These are phyloP conservation scores for Cenchrus americanus DNA, from an alignment of 176 grass and related monocot genomes.

Conservation along the genomic window DNA sequence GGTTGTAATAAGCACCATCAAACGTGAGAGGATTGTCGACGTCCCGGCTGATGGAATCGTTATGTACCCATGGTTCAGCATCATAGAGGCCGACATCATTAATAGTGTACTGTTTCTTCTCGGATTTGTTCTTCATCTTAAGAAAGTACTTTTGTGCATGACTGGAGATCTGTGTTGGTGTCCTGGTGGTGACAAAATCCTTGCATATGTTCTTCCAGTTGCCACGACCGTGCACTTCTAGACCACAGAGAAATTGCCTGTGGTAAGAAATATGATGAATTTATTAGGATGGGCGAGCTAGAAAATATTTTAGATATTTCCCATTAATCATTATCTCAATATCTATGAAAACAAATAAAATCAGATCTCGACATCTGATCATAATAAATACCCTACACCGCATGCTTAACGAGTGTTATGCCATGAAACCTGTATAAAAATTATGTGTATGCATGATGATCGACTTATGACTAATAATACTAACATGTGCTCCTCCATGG, in stretches of 20 bases:
- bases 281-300: neutral
- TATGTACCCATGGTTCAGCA: neutral
- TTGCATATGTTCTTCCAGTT: slow-evolving; percentile 38
- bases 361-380: neutral
- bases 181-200: slow-evolving; percentile 27
- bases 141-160: slow-evolving; percentile 42
- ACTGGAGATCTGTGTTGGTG: slow-evolving; percentile 8
- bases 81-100: slow-evolving; percentile 34
- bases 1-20: neutral
- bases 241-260: slow-evolving; percentile 29
- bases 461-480: neutral
- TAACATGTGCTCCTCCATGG: slow-evolving; percentile 22
- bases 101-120: slow-evolving; percentile 12
- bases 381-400: neutral
- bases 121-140: neutral
- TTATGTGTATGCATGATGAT: neutral
- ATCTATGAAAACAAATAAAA: neutral
- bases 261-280: neutral
- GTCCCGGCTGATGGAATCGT: neutral
- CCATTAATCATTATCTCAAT: neutral
- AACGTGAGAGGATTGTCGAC: neutral
- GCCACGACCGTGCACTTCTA: neutral
- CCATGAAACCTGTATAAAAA: neutral
- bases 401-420: neutral
- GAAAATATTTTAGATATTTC: neutral